Percentiles rank a stretch among this genome's conserved stretches.
phyloP scores from a whole-genome alignment of 2,329 filamentous ascomycete species.

The Dryadomyces sulphureus region DNA sequence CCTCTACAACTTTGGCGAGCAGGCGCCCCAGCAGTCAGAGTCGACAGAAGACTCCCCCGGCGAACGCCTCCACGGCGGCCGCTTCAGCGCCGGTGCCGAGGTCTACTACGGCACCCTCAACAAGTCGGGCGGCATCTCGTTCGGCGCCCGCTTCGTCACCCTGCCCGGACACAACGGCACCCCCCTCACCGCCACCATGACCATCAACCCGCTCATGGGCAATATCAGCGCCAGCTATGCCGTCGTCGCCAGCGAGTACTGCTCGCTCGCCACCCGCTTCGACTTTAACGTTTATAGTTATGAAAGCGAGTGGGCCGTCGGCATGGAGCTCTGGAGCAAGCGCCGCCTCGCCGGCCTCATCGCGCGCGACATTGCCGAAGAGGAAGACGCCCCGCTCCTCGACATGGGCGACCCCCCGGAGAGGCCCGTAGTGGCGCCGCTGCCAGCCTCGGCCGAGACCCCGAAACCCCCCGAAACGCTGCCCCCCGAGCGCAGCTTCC shows the following conservation, averaged over 20 bases:
- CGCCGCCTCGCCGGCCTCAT: slow-evolving; percentile 26
- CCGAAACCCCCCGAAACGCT: too few species aligned
- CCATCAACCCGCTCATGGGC: slow-evolving; percentile 86
- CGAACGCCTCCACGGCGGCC: slow-evolving; percentile 48
- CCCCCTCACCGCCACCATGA: slow-evolving; percentile 85
- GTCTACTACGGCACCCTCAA: slow-evolving; percentile 92
- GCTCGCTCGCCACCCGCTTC: slow-evolving; percentile 79
- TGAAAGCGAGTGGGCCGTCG: slow-evolving; percentile 84
- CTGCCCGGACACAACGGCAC: slow-evolving; percentile 68
- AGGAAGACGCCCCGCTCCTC: not conserved
- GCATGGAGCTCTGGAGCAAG: slow-evolving; percentile 83
- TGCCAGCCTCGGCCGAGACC: too few species aligned
- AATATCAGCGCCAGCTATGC: slow-evolving; percentile 86
- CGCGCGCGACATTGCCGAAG: slow-evolving; percentile 15
- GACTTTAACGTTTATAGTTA: slow-evolving; percentile 98
- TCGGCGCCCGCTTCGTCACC: slow-evolving; percentile 80
- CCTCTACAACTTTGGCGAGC: slow-evolving; percentile 76
- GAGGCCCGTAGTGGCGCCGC: too few species aligned
- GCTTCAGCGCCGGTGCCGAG: slow-evolving; percentile 83
- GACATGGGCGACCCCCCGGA: not conserved
- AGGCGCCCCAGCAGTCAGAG: slow-evolving; percentile 8
- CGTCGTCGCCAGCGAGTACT: slow-evolving; percentile 67
- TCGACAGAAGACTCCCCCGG: not conserved
- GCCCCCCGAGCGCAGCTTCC: slow-evolving; percentile 23
- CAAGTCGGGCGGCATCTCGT: slow-evolving; percentile 81